phyloP scores from a whole-genome alignment of 148 eudicot species.

The Cornus florida region DNA sequence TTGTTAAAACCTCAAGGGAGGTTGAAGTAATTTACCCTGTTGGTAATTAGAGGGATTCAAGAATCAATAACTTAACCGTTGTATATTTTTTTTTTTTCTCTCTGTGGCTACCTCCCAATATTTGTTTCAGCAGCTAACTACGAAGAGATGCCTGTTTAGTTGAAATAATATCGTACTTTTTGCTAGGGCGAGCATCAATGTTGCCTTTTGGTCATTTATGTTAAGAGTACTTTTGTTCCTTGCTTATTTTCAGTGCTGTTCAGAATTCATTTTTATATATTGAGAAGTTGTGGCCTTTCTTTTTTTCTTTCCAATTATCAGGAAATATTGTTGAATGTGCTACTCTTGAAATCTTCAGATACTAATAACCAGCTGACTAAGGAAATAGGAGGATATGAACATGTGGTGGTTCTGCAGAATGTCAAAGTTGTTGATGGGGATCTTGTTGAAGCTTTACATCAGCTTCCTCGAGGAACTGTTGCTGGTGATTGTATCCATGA shows the following conservation, averaged over 20 bases:
- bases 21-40: too few relatives aligned
- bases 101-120: neutral
- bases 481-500: conserved; percentile 91
- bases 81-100: neutral
- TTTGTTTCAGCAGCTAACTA: neutral
- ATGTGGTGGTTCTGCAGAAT: conserved; percentile 61
- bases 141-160: neutral
- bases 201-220: conserved; percentile 2
- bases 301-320: neutral
- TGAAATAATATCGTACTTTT: neutral
- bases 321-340: neutral
- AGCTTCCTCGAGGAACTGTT: conserved; percentile 84
- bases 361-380: conserved; percentile 78
- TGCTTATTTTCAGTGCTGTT: conserved; percentile 1
- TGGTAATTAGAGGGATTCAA: neutral
- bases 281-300: neutral
- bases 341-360: conserved; percentile 44
- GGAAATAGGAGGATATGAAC: conserved; percentile 95
- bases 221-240: conserved; percentile 7
- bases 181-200: neutral
- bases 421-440: conserved; percentile 92
- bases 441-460: conserved; percentile 63
- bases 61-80: neutral
- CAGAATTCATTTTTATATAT: neutral
- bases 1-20: too few relatives aligned